These are phyloP conservation scores for Hyaloscypha bicolor DNA, from an alignment of 495 filamentous ascomycete genomes.

Conservation along the genomic window DNA sequence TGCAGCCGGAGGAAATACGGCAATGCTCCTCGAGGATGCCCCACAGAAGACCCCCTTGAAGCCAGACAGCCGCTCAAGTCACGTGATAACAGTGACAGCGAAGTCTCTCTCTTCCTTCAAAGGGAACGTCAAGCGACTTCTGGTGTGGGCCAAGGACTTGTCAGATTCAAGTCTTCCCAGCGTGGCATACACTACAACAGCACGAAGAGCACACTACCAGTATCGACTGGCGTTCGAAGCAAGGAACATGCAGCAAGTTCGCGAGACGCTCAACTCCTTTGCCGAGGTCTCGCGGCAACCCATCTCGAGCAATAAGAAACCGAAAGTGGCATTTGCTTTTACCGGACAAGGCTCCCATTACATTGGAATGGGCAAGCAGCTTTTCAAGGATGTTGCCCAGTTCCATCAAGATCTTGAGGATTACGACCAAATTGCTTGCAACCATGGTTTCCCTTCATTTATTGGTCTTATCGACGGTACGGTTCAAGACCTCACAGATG, in stretches of 20 bases:
- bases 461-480: constrained; percentile 65
- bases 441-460: constrained; percentile 72
- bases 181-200: constrained; percentile 80
- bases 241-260: constrained; percentile 34
- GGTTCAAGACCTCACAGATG: constrained; percentile 53
- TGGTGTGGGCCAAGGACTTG: constrained; percentile 53
- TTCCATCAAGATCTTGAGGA: constrained; percentile 73
- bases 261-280: constrained; percentile 46
- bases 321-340: constrained; percentile 60
- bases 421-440: constrained; percentile 65
- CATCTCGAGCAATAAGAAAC: constrained; percentile 5
- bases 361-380: constrained; percentile 65
- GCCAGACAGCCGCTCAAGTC: constrained; percentile 50
- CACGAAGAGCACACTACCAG: constrained; percentile 73
- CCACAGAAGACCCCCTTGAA: constrained; percentile 35
- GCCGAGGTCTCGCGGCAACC: constrained; percentile 29
- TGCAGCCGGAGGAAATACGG: constrained; percentile 68
- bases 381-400: constrained; percentile 61
- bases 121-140: constrained; percentile 50
- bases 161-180: constrained; percentile 52
- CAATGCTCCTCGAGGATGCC: constrained; percentile 61
- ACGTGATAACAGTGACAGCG: constrained; percentile 59
- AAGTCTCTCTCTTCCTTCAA: constrained; percentile 59
- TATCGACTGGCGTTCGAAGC: constrained; percentile 66
- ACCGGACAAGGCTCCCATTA: constrained; percentile 73